Base-by-base conservation (phyloP, 345 rosid species). In the Bruguiera sexangula region DNA sequence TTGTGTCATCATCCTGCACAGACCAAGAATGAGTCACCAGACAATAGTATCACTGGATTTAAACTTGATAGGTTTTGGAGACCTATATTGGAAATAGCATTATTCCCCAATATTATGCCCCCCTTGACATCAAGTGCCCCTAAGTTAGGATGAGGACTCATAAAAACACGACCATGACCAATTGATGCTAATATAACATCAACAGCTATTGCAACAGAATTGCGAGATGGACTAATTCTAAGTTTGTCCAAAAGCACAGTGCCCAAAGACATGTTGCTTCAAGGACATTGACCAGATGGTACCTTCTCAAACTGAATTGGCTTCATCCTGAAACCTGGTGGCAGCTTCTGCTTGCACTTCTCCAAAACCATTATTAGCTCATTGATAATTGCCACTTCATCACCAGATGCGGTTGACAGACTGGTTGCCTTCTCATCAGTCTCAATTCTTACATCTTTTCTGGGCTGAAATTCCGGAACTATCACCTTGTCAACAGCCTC, bases 221-320 rank as follows among this genome's bases (percentile, higher is more conserved):
- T 43, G 50, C 15, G 50, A 43, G 50, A 43, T 13, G 15, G 18
- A 43, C 50, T 43, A 43, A 43, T 11, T 11, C 15, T 43, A 15
- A 43, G 50, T 43, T 13, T 43, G 50, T 43, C 50, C 4, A 11
- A 11, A 18, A 56, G 29, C 60, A 56, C 60, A 10, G 31, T 56
- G 29, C 32, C 31, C 5, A 22, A 32, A 13, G 6, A 52, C 10
- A 56, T 7, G 63, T 18, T 4, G 56, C 46, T 55, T 64, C 69
- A 67, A 31, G 48, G 48, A 55, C 16, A 24, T 26, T 18, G 39
- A 32, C 64, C 60, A 53, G 68, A 15, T 52, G n/a, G 52, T 58
- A 96, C 99, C 99, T 96, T 96, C 82, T 96, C 99, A 73, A 96
- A 96, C 68, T 96, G 97, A 80, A 96, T 85, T 43, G 98, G 93